Base-by-base conservation (phyloP, 371 early-diverging fungal species). In the Phascolomyces articulosus region DNA sequence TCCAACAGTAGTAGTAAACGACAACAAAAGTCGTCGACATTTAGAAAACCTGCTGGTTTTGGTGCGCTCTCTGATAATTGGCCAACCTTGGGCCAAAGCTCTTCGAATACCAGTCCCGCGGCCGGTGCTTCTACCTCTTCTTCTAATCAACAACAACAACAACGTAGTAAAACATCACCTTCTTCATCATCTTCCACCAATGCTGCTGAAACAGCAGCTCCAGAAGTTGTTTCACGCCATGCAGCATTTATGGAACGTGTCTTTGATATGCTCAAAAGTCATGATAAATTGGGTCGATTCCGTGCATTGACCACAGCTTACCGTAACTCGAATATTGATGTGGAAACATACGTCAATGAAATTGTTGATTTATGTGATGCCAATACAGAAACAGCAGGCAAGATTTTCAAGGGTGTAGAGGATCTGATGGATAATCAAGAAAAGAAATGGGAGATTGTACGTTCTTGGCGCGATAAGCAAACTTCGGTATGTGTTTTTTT, bases 391-490 rank as follows among this genome's bases (percentile, higher is more conserved):
- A 80, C 82, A 44, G 65, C 82, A 6, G 72, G 73, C 38, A 85
- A 86, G 68, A 73, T 86, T 55, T 68, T 88, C 28, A 73, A 78
- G 49, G 85, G 80, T 18, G 77, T 85, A 8, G 85, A 82, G 29
- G 83, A 84, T 18, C 64, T 86, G 58, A 59, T 87, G 64, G 85
- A 88, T 60, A 66, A 76, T 7, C 82, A 82, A 11, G 77, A 69
- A n/a, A 89, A 90, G 70, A 83, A 82, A 63, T 75, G 71, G 31
- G 90, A 88, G 28, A 72, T 94, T 71, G 71, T 91, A 31, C 76
- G 87, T 18, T 86, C 83, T 0, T 91, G 88, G 90, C 85, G 91
- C 38, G 91, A 93, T 70, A 86, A 77, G 48, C 87, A 89, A 62
- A 83, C 85, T 18, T 73, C 77, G 59, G 87, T 84, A 72, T 64